phyloP scores from a whole-genome alignment of 768 basidiomycete genomes.

The Tylopilus rubrobrunneus region DNA sequence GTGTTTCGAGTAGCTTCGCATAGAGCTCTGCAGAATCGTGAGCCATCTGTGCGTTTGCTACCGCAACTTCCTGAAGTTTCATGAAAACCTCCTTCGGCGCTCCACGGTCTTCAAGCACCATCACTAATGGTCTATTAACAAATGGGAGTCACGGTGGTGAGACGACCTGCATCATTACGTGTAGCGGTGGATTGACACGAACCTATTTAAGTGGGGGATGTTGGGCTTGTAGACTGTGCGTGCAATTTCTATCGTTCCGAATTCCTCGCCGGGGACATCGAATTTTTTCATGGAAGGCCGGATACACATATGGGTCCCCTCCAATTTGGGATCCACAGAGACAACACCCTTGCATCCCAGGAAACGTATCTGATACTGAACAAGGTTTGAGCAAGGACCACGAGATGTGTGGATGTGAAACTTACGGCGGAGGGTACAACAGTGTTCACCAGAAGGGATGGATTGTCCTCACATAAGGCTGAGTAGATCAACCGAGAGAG shows the following conservation, averaged over 20 bases:
- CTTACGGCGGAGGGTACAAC: constrained; percentile 61
- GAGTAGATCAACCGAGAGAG: constrained; percentile 60
- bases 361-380: constrained; percentile 78
- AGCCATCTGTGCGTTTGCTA: constrained; percentile 55
- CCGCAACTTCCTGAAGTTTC: constrained; percentile 55
- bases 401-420: constrained; percentile 1
- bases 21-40: constrained; percentile 53
- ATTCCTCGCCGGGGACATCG: constrained; percentile 40
- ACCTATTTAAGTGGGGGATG: constrained; percentile 72
- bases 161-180: too few relatives aligned
- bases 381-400: neutral
- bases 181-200: constrained; percentile 30
- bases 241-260: constrained; percentile 72
- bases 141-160: neutral
- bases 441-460: constrained; percentile 29
- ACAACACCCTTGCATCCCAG: constrained; percentile 84
- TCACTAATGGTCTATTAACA: constrained; percentile 59
- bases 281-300: constrained; percentile 79
- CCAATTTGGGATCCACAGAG: constrained; percentile 50
- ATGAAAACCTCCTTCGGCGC: constrained; percentile 56
- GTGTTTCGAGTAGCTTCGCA: constrained; percentile 43
- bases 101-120: constrained; percentile 75
- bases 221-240: constrained; percentile 58
- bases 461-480: constrained; percentile 44
- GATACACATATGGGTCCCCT: constrained; percentile 63